Percentiles rank a stretch among this genome's conserved stretches.
Conservation (phyloP, 139 green algal species). For the Zygnema cylindricum region DNA sequence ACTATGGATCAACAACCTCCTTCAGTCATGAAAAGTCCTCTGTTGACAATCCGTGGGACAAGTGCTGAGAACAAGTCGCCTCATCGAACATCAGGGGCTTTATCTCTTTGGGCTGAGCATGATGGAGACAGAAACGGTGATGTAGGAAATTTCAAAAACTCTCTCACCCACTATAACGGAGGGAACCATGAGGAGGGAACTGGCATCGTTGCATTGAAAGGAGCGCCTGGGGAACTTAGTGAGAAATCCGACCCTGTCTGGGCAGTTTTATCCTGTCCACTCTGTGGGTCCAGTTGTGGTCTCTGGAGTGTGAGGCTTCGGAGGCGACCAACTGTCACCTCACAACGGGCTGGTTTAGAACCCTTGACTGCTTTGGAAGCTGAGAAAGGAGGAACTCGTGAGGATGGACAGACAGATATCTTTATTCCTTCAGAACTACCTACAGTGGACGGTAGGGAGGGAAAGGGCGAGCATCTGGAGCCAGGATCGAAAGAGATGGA, state of each 20-base stretch:
- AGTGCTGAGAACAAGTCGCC: background rate
- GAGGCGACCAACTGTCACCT: background rate
- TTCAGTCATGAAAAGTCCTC: background rate
- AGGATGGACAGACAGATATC: background rate
- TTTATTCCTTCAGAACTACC: too few relatives aligned
- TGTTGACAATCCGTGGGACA: background rate
- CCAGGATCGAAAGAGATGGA: background rate
- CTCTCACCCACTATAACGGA: background rate
- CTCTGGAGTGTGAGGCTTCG: conserved; percentile 35
- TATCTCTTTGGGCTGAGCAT: background rate
- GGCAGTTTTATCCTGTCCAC: conserved; percentile 32
- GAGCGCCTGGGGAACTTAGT: background rate
- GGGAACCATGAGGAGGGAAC: background rate
- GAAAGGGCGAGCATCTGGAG: background rate
- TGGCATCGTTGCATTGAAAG: conserved; percentile 6
- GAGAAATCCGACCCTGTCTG: background rate
- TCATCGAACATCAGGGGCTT: background rate
- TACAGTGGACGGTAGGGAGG: background rate
- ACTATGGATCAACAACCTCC: background rate
- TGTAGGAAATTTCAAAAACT: background rate
- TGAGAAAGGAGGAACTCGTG: background rate
- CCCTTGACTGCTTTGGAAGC: background rate
- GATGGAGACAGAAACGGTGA: conserved; percentile 6
- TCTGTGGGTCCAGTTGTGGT: conserved; percentile 51
- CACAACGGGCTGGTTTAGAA: background rate